Conservation (phyloP, 2,329 filamentous ascomycete genomes). For the Colletotrichum musicola region DNA sequence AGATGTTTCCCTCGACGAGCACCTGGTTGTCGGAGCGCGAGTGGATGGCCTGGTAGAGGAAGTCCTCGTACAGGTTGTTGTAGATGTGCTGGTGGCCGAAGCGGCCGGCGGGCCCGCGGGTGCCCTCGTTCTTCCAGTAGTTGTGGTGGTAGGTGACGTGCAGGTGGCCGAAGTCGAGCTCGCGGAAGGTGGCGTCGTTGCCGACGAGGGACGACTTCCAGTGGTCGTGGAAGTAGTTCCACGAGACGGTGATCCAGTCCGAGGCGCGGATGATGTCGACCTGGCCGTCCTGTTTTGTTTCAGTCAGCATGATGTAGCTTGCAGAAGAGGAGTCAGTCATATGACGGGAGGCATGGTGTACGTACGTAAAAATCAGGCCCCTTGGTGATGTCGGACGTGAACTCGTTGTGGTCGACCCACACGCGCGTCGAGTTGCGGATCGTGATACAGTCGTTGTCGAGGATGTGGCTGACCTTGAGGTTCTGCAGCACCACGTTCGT, state of each 20-base stretch:
- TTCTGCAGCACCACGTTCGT: constrained; percentile 58
- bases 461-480: constrained; percentile 50
- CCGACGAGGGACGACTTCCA: constrained; percentile 61
- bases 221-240: constrained; percentile 62
- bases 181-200: constrained; percentile 54
- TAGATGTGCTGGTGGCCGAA: constrained; percentile 64
- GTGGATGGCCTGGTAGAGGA: constrained; percentile 61
- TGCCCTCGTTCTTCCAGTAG: constrained; percentile 59
- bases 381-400: constrained; percentile 54
- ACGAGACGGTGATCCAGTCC: constrained; percentile 60
- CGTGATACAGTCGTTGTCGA: constrained; percentile 57
- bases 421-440: constrained; percentile 59
- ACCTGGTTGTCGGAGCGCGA: constrained; percentile 62
- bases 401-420: constrained; percentile 63
- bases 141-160: constrained; percentile 65
- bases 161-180: constrained; percentile 57
- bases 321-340: neutral
- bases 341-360: neutral
- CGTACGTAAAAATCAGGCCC: constrained; percentile 54
- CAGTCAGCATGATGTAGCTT: neutral
- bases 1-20: constrained; percentile 62
- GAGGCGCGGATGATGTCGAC: constrained; percentile 58
- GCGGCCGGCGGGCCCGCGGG: constrained; percentile 60
- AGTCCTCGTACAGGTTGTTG: constrained; percentile 63
- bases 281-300: constrained; percentile 54